A percentile compares a stretch with the other conserved stretches of the same genome.
phyloP scores from a whole-genome alignment of 2,329 filamentous ascomycete genomes.

The Chaetoscypha palmicola region DNA sequence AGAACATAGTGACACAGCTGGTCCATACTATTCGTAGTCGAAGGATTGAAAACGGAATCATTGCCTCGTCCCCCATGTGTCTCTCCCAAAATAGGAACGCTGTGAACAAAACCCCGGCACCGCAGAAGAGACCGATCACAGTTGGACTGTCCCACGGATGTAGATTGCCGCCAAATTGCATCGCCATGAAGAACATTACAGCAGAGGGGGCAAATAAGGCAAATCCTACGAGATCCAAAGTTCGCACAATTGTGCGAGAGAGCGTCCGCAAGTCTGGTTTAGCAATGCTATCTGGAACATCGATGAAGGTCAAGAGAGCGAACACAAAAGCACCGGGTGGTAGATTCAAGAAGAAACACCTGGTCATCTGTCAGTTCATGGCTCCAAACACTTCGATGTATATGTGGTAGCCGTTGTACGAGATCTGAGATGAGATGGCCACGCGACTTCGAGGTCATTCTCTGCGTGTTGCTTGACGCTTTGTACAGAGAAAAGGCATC shows the following conservation, averaged over 20 bases:
- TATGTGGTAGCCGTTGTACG: too few relatives aligned
- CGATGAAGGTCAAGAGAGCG: conserved; percentile 32
- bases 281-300: conserved; percentile 22
- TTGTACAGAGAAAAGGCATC: too few relatives aligned
- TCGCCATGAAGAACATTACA: conserved; percentile 30
- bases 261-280: background rate
- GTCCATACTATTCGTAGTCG: conserved; percentile 17
- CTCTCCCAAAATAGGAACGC: conserved; percentile 24
- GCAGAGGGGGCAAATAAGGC: conserved; percentile 29
- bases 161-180: conserved; percentile 30
- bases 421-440: too few relatives aligned
- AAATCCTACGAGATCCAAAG: conserved; percentile 30
- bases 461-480: too few relatives aligned
- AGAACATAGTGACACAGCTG: conserved; percentile 5
- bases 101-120: conserved; percentile 16
- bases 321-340: conserved; percentile 33
- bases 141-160: conserved; percentile 28
- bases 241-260: background rate
- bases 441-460: too few relatives aligned
- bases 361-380: background rate
- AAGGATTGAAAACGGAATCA: conserved; percentile 24
- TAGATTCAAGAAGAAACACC: conserved; percentile 34
- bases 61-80: conserved; percentile 21
- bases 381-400: too few relatives aligned
- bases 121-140: conserved; percentile 26